Conservation (phyloP, 192 early-diverging fungal genomes). For the Gonapodya prolifera region DNA sequence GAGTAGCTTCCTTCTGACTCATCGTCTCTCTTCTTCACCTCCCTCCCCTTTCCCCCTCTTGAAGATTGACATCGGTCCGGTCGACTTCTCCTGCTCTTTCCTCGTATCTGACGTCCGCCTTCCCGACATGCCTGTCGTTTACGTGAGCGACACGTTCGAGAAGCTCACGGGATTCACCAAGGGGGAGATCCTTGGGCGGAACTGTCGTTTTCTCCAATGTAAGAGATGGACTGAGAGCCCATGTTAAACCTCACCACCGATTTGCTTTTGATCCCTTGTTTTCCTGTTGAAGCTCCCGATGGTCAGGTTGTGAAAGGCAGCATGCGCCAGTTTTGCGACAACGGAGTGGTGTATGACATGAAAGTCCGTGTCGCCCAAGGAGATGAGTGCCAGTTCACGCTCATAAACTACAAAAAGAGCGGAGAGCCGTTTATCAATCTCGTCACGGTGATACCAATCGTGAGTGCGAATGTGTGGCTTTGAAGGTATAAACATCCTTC, state of each 20-base stretch:
- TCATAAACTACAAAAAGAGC: conserved; percentile 55
- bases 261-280: no score
- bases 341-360: conserved; percentile 38
- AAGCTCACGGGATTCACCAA: conserved; percentile 39
- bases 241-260: no score
- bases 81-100: conserved; percentile 44
- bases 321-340: conserved; percentile 36
- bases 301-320: conserved; percentile 36
- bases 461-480: no score
- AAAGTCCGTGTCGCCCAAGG: conserved; percentile 26
- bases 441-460: conserved; percentile 47
- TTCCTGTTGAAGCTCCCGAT: no score
- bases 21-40: no score
- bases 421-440: conserved; percentile 62
- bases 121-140: conserved; percentile 48
- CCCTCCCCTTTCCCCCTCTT: no score
- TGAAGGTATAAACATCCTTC: no score
- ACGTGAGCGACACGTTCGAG: conserved; percentile 34
- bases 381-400: conserved; percentile 49
- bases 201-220: conserved; percentile 39
- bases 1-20: no score
- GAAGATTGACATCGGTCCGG: conserved; percentile 39
- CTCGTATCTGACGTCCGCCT: conserved; percentile 43
- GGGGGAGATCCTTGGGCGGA: conserved; percentile 30
- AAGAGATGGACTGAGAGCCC: not conserved